A percentile compares a stretch with the other conserved stretches of the same genome.
Evolutionary conservation across 352 stramenopile species (phyloP).

Genomic region (Thalassiosira mediterranea): DNA sequence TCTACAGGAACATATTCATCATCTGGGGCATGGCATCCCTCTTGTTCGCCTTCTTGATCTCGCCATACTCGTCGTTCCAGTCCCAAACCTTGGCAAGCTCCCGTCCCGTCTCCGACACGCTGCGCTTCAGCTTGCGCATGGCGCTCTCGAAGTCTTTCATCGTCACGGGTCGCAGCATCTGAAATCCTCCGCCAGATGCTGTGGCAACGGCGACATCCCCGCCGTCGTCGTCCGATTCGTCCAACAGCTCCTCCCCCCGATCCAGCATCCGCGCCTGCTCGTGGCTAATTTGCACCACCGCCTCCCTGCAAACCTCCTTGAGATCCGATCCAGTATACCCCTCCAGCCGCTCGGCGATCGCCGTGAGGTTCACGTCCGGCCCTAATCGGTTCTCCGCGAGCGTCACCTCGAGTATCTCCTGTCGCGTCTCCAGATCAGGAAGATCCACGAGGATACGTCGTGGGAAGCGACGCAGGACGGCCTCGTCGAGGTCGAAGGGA

Average conservation of each 20-base stretch:
- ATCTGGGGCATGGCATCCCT: slow-evolving; percentile 72
- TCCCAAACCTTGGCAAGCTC: slow-evolving; percentile 87
- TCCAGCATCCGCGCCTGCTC: slow-evolving; percentile 86
- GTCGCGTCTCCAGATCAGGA: slow-evolving; percentile 85
- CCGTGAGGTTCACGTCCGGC: slow-evolving; percentile 84
- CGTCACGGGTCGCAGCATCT: slow-evolving; percentile 78
- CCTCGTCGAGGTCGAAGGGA: slow-evolving; percentile 90
- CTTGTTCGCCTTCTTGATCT: slow-evolving; percentile 86
- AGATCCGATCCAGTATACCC: slow-evolving; percentile 90
- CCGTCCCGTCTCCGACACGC: slow-evolving; percentile 87
- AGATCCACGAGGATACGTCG: slow-evolving; percentile 89
- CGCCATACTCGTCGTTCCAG: slow-evolving; percentile 91
- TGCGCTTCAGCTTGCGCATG: slow-evolving; percentile 86
- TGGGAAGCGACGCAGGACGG: slow-evolving; percentile 89
- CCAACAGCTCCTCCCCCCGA: slow-evolving; percentile 62
- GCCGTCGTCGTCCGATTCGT: slow-evolving; percentile 52
- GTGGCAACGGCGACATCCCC: slow-evolving; percentile 16
- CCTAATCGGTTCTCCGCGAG: slow-evolving; percentile 87
- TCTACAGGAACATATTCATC: slow-evolving; percentile 86
- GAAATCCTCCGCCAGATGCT: slow-evolving; percentile 56
- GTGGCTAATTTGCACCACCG: slow-evolving; percentile 88
- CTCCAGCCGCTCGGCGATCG: slow-evolving; percentile 84
- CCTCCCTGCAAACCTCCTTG: slow-evolving; percentile 89
- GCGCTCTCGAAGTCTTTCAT: slow-evolving; percentile 85
- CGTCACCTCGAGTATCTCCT: slow-evolving; percentile 87